Conservation (phyloP, 352 stramenopile species). For the Discostella stelligera region DNA sequence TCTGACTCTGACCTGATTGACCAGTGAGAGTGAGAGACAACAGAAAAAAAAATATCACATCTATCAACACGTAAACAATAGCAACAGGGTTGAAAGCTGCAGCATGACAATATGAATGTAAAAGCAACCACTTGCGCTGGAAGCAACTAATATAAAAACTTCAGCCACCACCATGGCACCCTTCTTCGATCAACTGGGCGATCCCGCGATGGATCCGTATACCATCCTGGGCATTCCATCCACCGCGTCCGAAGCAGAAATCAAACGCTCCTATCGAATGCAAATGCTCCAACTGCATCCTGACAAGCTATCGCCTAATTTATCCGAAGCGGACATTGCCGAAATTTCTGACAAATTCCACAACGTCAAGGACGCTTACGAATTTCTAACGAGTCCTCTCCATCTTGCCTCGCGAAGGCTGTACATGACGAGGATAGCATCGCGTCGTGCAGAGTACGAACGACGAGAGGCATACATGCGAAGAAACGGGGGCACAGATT, state of each 20-base stretch:
- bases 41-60: too few relatives aligned
- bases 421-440: conserved; percentile 42
- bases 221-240: conserved; percentile 31
- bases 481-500: background rate
- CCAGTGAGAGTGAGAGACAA: too few relatives aligned
- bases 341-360: conserved; percentile 44
- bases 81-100: too few relatives aligned
- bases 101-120: too few relatives aligned
- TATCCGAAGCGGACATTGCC: conserved; percentile 22
- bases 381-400: conserved; percentile 40
- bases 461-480: conserved; percentile 36
- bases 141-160: too few relatives aligned
- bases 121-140: too few relatives aligned
- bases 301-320: conserved; percentile 34
- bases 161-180: conserved; percentile 29
- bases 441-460: conserved; percentile 35
- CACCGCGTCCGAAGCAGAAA: conserved; percentile 41
- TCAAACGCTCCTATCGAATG: conserved; percentile 46
- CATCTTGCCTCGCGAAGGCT: conserved; percentile 32
- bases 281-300: conserved; percentile 49
- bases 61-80: too few relatives aligned
- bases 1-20: too few relatives aligned
- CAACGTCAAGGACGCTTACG: conserved; percentile 51
- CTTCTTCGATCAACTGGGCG: conserved; percentile 44
- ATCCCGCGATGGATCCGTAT: conserved; percentile 37